Percentiles rank a stretch among this genome's conserved stretches.
Evolutionary conservation across 495 filamentous ascomycete species (phyloP).

Genomic region (Pseudevernia furfuracea): DNA sequence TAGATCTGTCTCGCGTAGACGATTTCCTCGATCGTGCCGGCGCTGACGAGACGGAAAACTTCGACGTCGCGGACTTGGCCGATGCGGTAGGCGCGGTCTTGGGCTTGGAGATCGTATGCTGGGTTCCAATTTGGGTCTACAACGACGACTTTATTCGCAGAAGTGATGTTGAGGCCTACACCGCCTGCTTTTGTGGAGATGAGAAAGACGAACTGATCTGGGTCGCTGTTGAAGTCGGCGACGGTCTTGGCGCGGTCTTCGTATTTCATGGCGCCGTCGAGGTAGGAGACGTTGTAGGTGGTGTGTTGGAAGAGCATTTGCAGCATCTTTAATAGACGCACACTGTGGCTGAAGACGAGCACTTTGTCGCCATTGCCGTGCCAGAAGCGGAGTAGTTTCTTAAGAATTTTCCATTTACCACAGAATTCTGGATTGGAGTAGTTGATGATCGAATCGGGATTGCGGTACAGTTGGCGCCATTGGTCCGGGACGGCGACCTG

Average conservation of each 20-base stretch:
- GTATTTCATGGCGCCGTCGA: constrained; percentile 82
- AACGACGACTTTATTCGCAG: constrained; percentile 95
- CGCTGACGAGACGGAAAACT: constrained; percentile 88
- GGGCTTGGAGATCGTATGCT: constrained; percentile 85
- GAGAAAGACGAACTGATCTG: constrained; percentile 85
- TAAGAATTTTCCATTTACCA: constrained; percentile 92
- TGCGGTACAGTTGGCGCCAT: constrained; percentile 69
- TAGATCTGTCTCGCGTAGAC: constrained; percentile 97
- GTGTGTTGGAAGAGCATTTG: constrained; percentile 81
- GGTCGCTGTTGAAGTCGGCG: constrained; percentile 87
- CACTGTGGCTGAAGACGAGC: constrained; percentile 84
- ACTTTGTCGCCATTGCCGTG: constrained; percentile 86
- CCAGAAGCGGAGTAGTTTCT: constrained; percentile 84
- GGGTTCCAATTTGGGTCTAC: constrained; percentile 99
- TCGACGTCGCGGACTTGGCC: constrained; percentile 91
- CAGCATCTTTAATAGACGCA: constrained; percentile 78
- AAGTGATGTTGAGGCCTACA: constrained; percentile 88
- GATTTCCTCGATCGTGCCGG: constrained; percentile 94
- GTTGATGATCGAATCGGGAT: constrained; percentile 70
- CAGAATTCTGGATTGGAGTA: constrained; percentile 89
- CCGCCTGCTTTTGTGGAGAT: constrained; percentile 92
- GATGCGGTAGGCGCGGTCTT: constrained; percentile 94
- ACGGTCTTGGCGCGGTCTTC: constrained; percentile 72
- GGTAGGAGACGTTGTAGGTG: constrained; percentile 83
- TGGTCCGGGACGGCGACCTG: constrained; percentile 64